Evolutionary conservation across 2,329 filamentous ascomycete species (phyloP).

Genomic region (Claviceps cyperi): DNA sequence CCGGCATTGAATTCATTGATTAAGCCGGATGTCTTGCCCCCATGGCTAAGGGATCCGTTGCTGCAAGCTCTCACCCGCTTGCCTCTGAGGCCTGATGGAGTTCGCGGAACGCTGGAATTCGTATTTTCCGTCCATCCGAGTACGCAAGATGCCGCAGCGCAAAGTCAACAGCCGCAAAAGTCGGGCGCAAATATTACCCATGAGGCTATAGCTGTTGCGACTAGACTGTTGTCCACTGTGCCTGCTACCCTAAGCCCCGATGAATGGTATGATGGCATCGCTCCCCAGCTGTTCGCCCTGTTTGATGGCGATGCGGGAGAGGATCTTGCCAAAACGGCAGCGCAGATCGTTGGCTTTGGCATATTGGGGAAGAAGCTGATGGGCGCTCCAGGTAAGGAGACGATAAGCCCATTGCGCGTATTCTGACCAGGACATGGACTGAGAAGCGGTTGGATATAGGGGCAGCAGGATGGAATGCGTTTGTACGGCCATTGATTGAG

Average conservation of each 20-base stretch:
- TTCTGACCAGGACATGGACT: background rate
- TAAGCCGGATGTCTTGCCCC: constrained; percentile 42
- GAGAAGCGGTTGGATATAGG: constrained; percentile 18
- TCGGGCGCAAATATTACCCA: constrained; percentile 50
- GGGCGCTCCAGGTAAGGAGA: constrained; percentile 41
- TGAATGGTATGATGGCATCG: constrained; percentile 45
- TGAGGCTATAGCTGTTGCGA: constrained; percentile 50
- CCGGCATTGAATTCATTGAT: constrained; percentile 48
- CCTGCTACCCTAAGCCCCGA: constrained; percentile 39
- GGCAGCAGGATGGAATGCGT: constrained; percentile 45
- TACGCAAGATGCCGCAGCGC: constrained; percentile 24
- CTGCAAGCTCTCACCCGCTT: constrained; percentile 43
- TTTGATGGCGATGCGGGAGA: constrained; percentile 38
- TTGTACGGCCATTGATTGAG: constrained; percentile 43
- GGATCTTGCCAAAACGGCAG: constrained; percentile 22
- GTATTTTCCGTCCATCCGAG: constrained; percentile 54
- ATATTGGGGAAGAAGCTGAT: constrained; percentile 49
- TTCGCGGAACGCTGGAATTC: constrained; percentile 55
- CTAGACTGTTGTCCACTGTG: constrained; percentile 45
- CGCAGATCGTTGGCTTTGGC: constrained; percentile 35
- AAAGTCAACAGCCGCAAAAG: constrained; percentile 32
- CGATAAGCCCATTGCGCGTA: background rate
- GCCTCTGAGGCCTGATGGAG: constrained; percentile 47
- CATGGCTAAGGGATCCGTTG: constrained; percentile 44
- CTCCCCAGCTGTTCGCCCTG: constrained; percentile 45